These are phyloP conservation scores for Alternaria ventricosa DNA, from an alignment of 2,329 filamentous ascomycete genomes.

Conservation along the genomic window DNA sequence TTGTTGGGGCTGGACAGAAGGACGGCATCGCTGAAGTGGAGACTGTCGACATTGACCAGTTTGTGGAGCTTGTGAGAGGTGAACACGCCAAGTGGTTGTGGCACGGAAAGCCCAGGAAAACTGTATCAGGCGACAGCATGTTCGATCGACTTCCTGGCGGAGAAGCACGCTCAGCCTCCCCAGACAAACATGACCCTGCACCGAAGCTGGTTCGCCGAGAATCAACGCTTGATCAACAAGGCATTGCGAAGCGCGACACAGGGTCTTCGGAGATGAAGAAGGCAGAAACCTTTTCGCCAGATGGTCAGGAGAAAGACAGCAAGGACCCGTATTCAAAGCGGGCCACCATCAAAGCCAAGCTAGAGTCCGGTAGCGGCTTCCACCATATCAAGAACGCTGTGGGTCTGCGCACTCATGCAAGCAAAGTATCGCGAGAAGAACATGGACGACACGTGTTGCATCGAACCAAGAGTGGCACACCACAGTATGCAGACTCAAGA, in stretches of 20 bases:
- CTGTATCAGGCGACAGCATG: slow-evolving; percentile 41
- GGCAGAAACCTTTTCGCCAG: slow-evolving; percentile 23
- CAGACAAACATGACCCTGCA: slow-evolving; percentile 57
- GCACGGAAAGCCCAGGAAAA: slow-evolving; percentile 85
- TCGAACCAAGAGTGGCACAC: slow-evolving; percentile 26
- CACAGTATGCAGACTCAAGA: slow-evolving; percentile 15
- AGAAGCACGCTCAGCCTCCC: slow-evolving; percentile 56
- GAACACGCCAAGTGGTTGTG: slow-evolving; percentile 92
- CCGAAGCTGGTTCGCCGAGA: slow-evolving; percentile 60
- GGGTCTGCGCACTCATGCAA: slow-evolving; percentile 58
- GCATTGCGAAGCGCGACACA: slow-evolving; percentile 37
- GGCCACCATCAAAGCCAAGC: slow-evolving; percentile 77
- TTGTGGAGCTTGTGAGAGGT: slow-evolving; percentile 78
- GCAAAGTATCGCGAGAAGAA: slow-evolving; percentile 48
- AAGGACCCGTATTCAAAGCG: slow-evolving; percentile 64
- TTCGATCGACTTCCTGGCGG: slow-evolving; percentile 48
- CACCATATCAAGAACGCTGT: slow-evolving; percentile 87
- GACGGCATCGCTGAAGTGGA: slow-evolving; percentile 91
- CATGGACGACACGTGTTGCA: slow-evolving; percentile 32
- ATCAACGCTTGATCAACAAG: slow-evolving; percentile 46
- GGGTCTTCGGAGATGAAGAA: slow-evolving; percentile 39
- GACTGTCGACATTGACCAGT: slow-evolving; percentile 85
- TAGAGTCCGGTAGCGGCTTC: slow-evolving; percentile 80
- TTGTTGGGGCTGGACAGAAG: slow-evolving; percentile 83
- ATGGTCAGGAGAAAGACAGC: slow-evolving; percentile 56